Base-by-base conservation (phyloP, 345 rosid genomes). In the Rhodamnia rubescens region DNA sequence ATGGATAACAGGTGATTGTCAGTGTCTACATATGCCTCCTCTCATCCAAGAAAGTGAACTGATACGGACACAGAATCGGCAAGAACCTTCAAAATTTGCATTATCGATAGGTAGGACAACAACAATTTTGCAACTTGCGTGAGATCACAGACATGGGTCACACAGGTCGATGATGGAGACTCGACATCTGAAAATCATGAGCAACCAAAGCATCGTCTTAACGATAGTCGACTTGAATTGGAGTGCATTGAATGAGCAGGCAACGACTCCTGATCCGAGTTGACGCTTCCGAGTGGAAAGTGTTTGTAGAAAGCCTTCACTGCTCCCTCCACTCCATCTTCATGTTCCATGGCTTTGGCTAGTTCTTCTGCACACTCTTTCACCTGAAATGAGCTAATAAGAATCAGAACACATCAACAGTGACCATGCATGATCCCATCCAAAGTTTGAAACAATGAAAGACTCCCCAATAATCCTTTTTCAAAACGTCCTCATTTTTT, bases 311-410 rank as follows among this genome's bases (percentile, higher is more conserved):
- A 93, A 75, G 93, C 92, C 53, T 82, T 87, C 47, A 92, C 93
- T n/a, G 93, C 93, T 56, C 93, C 95, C 74, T 90, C 57, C 32
- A 91, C 93, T 26, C 93, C 92, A 78, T 93, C 95, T 86, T 93
- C 94, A 15, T 86, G 61, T 82, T 89, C 90, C 89, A 93, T 90
- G 57, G 86, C 92, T 87, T 88, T 83, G 7, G 94, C 92, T 53
- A 92, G 16, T 61, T 90, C 91, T 8, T 85, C 83, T 10, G 92
- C 94, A 36, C 86, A 50, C 22, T 59, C n/a, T 86, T 93, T 93
- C 85, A 93, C 95, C 94, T 91, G 92, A 29, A 86, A 58, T 29
- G 36, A 74, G 0, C 69, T n/a, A 27, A 40, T 0, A 22, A 69
- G 8, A 74, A 51, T 82, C 83, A 82, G 57, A 83, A 3, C 13